Evolutionary conservation across 306 rosid genomes (phyloP).

Genomic region (Mucuna pruriens): DNA sequence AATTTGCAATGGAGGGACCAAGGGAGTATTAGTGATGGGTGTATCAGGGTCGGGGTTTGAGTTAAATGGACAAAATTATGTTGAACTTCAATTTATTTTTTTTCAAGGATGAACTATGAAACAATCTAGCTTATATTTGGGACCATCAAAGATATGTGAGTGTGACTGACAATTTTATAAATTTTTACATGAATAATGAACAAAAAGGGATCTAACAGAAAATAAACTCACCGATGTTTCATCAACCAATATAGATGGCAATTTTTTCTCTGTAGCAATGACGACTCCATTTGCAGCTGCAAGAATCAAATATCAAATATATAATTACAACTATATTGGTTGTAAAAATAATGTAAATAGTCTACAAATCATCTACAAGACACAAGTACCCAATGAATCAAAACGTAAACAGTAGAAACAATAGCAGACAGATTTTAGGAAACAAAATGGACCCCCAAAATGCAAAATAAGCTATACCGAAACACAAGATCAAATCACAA

Average conservation of each 20-base stretch:
- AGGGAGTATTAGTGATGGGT: background rate
- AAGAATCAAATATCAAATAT: conserved; percentile 40
- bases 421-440: conserved; percentile 8
- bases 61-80: background rate
- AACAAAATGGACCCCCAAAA: background rate
- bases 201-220: background rate
- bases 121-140: background rate
- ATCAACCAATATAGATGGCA: conserved; percentile 93
- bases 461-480: background rate
- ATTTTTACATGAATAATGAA: background rate
- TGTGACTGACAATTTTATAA: background rate
- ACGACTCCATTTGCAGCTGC: conserved; percentile 98
- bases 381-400: background rate
- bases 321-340: conserved; percentile 11
- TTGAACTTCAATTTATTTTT: background rate
- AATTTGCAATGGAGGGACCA: background rate
- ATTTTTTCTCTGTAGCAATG: conserved; percentile 95
- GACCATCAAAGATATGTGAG: background rate
- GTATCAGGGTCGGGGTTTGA: background rate
- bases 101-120: background rate
- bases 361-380: background rate
- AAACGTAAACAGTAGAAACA: background rate
- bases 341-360: too few species aligned
- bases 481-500: background rate
- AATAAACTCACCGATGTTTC: conserved; percentile 77